Evolutionary conservation across 225 moss, liverwort and hornwort species (phyloP), one percentile per base, ranked within the genome.

Genomic region (Neckera pumila): DNA sequence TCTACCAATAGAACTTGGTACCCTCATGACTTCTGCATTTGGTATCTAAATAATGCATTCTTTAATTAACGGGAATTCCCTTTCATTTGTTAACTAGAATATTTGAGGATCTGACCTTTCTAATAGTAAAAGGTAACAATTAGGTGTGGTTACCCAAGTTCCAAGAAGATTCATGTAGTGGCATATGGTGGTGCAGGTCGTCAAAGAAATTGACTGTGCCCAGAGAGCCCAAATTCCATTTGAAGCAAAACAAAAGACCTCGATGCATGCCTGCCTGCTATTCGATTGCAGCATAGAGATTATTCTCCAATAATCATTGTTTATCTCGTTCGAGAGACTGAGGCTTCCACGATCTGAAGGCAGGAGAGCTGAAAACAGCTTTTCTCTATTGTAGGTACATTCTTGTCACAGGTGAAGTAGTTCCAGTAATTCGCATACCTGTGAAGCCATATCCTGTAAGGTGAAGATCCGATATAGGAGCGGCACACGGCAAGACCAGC

Each of bases 161-260:
- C 33, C 22, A 49, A 19, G 18, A 31, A 26, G 12, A 33, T 26
- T 90, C 5, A 80, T 27, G 4, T 9, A 8, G 42, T 72, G 43
- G 3, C 25, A 33, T 54, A 34, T 34, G 19, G 23, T 85, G 56
- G 28, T 90, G 80, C 94, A 98, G 97, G 79, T 98, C 97, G 60
- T 94, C 96, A 25, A 98, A 96, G 91, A 92, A 95, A 63, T 90
- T 98, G 81, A 98, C 98, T 31, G 94, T 98, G 22, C 98, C 98
- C 15, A 96, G 85, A 76, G 95, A 96, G 87, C 98, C 98, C 3
- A 96, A 92, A 34, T 98, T 96, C 85, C 94, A 92, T 75, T 89
- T 87, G 23, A 95, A 93, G 85, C 91, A 96, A 74, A 90, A 90
- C 86, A 96, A 96, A 47, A 94, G 96, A 33, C 95, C 96, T 7